A percentile compares a stretch with the other conserved stretches of the same genome.
Evolutionary conservation across 2,329 filamentous ascomycete species (phyloP).

Genomic region (Neodidymelliopsis sp.): DNA sequence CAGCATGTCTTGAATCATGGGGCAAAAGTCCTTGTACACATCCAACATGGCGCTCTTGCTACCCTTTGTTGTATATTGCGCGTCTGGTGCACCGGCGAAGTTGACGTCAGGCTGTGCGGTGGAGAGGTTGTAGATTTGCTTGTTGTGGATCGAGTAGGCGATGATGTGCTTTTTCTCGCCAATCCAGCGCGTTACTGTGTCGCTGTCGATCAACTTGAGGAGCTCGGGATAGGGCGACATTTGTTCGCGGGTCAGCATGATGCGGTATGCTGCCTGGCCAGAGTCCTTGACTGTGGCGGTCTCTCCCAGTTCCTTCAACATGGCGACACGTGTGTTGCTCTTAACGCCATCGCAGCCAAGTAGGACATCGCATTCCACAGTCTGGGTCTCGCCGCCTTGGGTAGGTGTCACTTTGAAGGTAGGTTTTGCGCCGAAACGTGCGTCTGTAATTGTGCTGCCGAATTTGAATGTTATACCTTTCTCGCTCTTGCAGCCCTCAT

Average conservation of each 20-base stretch:
- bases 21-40: constrained; percentile 67
- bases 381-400: constrained; percentile 62
- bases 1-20: constrained; percentile 67
- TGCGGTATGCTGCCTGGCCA: constrained; percentile 79
- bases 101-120: constrained; percentile 68
- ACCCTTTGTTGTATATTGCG: constrained; percentile 70
- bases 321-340: constrained; percentile 54
- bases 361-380: constrained; percentile 58
- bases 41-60: constrained; percentile 67
- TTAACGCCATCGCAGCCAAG: constrained; percentile 60
- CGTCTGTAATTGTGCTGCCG: constrained; percentile 61
- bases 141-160: constrained; percentile 74
- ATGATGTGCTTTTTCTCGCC: constrained; percentile 79
- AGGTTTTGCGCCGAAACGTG: constrained; percentile 66
- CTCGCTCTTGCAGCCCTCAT: constrained; percentile 72
- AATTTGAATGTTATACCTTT: constrained; percentile 73
- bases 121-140: constrained; percentile 72
- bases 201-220: constrained; percentile 69
- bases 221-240: constrained; percentile 74
- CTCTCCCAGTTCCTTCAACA: constrained; percentile 63
- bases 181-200: constrained; percentile 77
- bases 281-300: constrained; percentile 69
- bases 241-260: constrained; percentile 74
- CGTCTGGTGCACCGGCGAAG: constrained; percentile 63
- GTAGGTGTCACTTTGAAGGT: constrained; percentile 65